Evolutionary conservation across 768 basidiomycete genomes (phyloP).

Genomic region (Hortiboletus flavorubellus): DNA sequence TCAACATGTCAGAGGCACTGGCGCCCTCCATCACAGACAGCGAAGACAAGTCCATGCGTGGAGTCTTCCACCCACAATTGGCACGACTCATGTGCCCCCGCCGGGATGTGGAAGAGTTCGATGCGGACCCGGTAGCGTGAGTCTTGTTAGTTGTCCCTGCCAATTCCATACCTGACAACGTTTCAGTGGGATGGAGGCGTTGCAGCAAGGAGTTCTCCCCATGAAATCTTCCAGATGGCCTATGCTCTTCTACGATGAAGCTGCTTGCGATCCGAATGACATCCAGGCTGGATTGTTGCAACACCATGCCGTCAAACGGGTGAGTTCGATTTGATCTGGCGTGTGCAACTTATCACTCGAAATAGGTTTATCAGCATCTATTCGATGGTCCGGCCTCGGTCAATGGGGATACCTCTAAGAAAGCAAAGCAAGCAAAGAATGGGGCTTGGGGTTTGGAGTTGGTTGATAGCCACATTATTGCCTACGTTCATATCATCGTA

Average conservation of each 20-base stretch:
- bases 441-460: not conserved
- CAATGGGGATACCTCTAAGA: not conserved
- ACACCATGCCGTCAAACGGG: not conserved
- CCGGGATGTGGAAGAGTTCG: not conserved
- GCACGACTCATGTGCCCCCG: not conserved
- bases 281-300: not conserved
- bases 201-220: not conserved
- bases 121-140: not conserved
- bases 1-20: not conserved
- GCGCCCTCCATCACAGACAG: not conserved
- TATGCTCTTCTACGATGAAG: not conserved
- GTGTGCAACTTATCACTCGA: not conserved
- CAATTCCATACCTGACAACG: no score
- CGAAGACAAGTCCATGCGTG: not conserved
- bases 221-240: conserved; percentile 6
- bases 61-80: conserved; percentile 1
- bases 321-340: not conserved
- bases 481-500: conserved; percentile 3
- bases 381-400: not conserved
- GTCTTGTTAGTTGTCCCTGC: not conserved
- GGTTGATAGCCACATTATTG: not conserved
- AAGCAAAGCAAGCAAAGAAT: not conserved
- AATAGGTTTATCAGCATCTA: conserved; percentile 1
- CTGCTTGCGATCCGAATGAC: not conserved
- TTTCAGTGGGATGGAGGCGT: not conserved